Evolutionary conservation across 257 asterid species (phyloP), one percentile per base, ranked within the genome.

Genomic region (Datura wrightii): DNA sequence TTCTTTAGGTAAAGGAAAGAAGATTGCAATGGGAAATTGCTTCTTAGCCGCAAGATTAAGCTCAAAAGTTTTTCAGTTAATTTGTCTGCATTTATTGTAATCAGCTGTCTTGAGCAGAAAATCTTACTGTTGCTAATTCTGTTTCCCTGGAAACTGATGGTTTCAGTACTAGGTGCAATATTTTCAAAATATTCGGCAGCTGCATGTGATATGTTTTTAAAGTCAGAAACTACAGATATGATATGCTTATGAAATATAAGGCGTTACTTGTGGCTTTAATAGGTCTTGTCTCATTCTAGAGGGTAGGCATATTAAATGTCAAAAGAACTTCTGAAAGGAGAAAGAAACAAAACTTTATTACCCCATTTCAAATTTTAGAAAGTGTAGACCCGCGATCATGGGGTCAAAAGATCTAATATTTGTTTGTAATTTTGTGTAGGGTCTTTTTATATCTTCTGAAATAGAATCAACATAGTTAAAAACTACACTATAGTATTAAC

Each of bases 211-310:
- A 0, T 78, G 46, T 36, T 52, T 34, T 18, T 31, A 3, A 78
- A 52, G 82, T 78, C 82, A 78, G 63, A 78, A 78, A 78, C 31
- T 78, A 78, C 63, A 78, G 82, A 78, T 78, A 52, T 3, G 81
- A 76, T 50, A 5, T 50, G 82, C 41, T 31, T 76, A 52, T 50
- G 62, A 50, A 76, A 50, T 31, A 50, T 74, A 74, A 46, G 9
- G 80, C 14, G 24, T 74, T 48, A 74, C 48, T 34, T 78, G 48
- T 31, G 15, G 7, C n/a, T 78, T 78, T 52, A 78, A 52, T 76
- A 50, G 82, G 46, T 76, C 31, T 24, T 24, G 55, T 7, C 8
- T 36, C 58, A 50, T 52, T 50, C 2, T 2, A 52, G 82, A 78
- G n/a, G 0, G 4, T 14, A 34, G 24, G 63, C n/a, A 2, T 74